phyloP scores from a whole-genome alignment of 208 protist genomes.

The Angomonas deanei region DNA sequence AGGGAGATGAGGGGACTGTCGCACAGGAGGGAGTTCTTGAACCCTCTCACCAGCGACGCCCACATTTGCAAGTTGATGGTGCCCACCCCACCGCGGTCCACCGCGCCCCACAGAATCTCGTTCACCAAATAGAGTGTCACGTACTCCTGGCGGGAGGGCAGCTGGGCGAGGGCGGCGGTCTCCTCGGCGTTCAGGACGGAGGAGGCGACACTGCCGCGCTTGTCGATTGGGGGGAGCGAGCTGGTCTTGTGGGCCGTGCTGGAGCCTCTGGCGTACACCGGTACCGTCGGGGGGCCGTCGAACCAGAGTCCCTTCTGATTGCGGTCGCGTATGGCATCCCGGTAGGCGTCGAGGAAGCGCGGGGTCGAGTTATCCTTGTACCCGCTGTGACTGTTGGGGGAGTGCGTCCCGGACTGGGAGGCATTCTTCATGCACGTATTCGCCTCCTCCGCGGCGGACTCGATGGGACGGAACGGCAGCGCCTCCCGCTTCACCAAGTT shows the following conservation, averaged over 20 bases:
- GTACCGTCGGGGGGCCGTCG: not conserved
- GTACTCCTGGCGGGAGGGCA: slow-evolving; percentile 52
- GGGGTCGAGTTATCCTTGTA: not conserved
- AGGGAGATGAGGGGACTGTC: slow-evolving; percentile 42
- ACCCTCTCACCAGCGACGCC: slow-evolving; percentile 40
- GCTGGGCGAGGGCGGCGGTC: not conserved
- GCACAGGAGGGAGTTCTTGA: slow-evolving; percentile 33
- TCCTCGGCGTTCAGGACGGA: not conserved
- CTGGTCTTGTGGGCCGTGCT: not conserved
- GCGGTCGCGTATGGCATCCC: slow-evolving; percentile 5
- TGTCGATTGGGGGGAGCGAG: not conserved
- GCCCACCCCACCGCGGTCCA: slow-evolving; percentile 18
- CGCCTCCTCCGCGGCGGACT: slow-evolving; percentile 12
- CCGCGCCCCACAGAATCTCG: slow-evolving; percentile 37
- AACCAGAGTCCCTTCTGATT: slow-evolving; percentile 8
- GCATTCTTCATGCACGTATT: not conserved
- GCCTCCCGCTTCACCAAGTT: slow-evolving; percentile 13
- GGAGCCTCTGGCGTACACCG: not conserved
- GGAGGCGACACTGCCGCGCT: not conserved
- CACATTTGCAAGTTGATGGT: slow-evolving; percentile 34
- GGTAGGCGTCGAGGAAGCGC: slow-evolving; percentile 1
- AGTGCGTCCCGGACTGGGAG: not conserved
- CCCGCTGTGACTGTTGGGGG: not conserved
- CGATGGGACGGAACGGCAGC: slow-evolving; percentile 22
- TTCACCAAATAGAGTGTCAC: slow-evolving; percentile 44